Percentiles rank a stretch among this genome's conserved stretches.
These are phyloP conservation scores for Apophysomyces trapeziformis DNA, from an alignment of 371 early-diverging fungal species.

Conservation along the genomic window DNA sequence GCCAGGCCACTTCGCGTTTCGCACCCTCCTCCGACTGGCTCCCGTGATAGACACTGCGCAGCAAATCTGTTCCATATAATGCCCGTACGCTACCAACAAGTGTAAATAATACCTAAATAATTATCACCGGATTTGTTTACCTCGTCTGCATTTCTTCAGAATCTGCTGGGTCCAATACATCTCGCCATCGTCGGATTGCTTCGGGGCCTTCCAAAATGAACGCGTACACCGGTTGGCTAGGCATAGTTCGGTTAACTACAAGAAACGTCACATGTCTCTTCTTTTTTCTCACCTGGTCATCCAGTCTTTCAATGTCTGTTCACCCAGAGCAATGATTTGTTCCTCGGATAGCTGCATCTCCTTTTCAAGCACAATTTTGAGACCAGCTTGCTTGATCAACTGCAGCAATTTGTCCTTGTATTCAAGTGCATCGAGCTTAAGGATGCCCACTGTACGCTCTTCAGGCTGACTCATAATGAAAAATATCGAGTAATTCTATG, in stretches of 20 bases:
- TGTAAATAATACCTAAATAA: not conserved
- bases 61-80: not conserved
- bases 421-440: constrained; percentile 13
- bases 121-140: not conserved
- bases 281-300: constrained; percentile 14
- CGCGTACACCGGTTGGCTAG: constrained; percentile 31
- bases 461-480: constrained; percentile 1
- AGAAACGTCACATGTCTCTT: not conserved
- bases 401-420: constrained; percentile 7
- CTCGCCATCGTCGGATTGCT: constrained; percentile 29
- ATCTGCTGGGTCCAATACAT: constrained; percentile 18
- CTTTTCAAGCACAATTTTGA: constrained; percentile 10
- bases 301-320: not conserved
- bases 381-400: constrained; percentile 9
- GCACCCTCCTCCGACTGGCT: constrained; percentile 19
- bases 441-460: constrained; percentile 12
- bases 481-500: not conserved
- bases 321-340: not conserved
- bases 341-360: constrained; percentile 2
- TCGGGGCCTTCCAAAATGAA: constrained; percentile 36
- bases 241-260: constrained; percentile 1
- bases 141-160: constrained; percentile 12
- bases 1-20: constrained; percentile 18
- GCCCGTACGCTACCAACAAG: not conserved
- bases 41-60: constrained; percentile 17